Conservation (phyloP, 768 basidiomycete genomes). For the Mycena epipterygia region DNA sequence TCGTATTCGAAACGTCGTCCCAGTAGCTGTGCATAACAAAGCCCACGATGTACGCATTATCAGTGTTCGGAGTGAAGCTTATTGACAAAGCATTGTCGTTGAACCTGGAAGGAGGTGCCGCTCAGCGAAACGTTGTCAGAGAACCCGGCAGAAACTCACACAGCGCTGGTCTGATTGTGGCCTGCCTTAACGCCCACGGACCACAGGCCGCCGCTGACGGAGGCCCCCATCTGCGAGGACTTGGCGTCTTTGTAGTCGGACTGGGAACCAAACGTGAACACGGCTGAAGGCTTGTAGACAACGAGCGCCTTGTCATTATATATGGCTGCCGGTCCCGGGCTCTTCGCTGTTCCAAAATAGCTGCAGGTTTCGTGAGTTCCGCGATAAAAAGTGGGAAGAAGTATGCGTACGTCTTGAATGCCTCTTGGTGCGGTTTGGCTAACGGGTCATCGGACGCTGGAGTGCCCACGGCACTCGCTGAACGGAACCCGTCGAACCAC, state of each 20-base stretch:
- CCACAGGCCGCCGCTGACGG: too few species aligned
- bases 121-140: too few species aligned
- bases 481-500: background rate
- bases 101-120: background rate
- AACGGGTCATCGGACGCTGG: background rate
- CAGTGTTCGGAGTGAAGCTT: background rate
- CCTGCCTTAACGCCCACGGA: too few species aligned
- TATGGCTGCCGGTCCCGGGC: background rate
- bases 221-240: background rate
- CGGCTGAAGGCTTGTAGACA: background rate
- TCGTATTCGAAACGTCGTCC: background rate
- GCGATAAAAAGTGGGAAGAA: background rate
- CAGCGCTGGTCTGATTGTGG: too few species aligned
- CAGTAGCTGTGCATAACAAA: background rate
- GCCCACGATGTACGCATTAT: background rate
- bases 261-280: background rate
- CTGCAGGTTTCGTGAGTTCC: background rate
- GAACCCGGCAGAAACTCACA: too few species aligned
- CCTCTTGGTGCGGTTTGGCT: background rate
- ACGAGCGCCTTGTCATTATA: constrained; percentile 2
- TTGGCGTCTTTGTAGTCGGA: background rate
- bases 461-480: background rate
- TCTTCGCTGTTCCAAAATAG: background rate
- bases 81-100: background rate
- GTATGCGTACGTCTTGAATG: background rate